Base-by-base conservation (phyloP, 257 asterid species). In the Cruciata laevipes region DNA sequence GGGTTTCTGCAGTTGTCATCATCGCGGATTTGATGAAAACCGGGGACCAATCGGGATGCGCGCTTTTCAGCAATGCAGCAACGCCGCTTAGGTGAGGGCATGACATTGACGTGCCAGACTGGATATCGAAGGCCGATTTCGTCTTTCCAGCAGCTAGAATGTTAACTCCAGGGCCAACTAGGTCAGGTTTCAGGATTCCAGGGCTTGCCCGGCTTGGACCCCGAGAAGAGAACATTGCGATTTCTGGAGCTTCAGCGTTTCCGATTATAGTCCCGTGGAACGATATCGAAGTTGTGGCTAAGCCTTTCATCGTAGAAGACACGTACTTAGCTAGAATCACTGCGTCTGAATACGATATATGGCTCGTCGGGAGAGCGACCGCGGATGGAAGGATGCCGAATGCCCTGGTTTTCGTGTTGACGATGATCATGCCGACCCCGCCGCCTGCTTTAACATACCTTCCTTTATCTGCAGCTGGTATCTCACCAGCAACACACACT, bases 81-180 rank as follows among this genome's bases (percentile, higher is more conserved):
- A 75, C 59, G 18, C 76, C 79, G 51, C 76, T 73, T 7, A 75
- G 76, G 52, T 75, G 79, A 13, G 79, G 79, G 55, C 79, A 75
- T 10, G 79, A 9, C 79, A 75, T 75, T 17, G 79, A 75, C 2
- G 79, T 75, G 9, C 79, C 79, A 0, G 76, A 75, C 11, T 65
- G 49, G 1, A 75, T 14, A 42, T 75, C 66, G 13, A 75, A 75
- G 4, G 70, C 58, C 40, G 73, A 44, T 32, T 65, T 71, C 6
- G 69, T 60, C 25, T 66, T 57, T 63, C 76, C 71, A 14, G 76
- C 76, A n/a, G 80, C 80, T 5, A 76, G 76, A 55, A 76, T 76
- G 40, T 76, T 76, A 37, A 76, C 61, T 10, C 80, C 80, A 3
- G 76, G 80, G 17, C 80, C 80, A 42, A 71, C 44, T 3, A 76